Evolutionary conservation across 202 grass and related monocot species (phyloP).

Genomic region (Zizania palustris): DNA sequence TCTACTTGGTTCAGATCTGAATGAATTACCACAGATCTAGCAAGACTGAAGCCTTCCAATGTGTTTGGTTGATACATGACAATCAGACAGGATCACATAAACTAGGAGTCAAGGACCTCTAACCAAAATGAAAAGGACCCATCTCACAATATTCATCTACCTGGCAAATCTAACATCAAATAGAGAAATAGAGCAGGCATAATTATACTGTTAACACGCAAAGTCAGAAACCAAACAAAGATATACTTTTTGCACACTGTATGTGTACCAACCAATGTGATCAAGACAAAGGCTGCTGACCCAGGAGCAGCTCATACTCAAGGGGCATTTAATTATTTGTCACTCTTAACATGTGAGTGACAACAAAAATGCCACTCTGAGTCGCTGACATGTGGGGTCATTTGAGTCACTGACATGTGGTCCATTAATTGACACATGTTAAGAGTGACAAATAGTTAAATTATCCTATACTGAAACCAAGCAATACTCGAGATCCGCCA

Average conservation of each 20-base stretch:
- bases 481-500: constrained; percentile 34
- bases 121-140: constrained; percentile 44
- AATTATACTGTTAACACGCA: neutral
- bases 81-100: constrained; percentile 27
- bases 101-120: constrained; percentile 3
- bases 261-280: constrained; percentile 1
- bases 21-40: constrained; percentile 18
- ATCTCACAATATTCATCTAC: constrained; percentile 33
- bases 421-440: too few relatives aligned
- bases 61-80: constrained; percentile 17
- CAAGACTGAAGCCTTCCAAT: neutral
- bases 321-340: too few relatives aligned
- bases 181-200: neutral
- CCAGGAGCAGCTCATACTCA: neutral
- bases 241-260: neutral
- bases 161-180: constrained; percentile 9
- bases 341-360: too few relatives aligned
- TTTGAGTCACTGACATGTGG: too few relatives aligned
- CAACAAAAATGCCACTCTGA: too few relatives aligned
- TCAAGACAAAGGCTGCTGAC: neutral
- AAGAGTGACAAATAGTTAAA: too few relatives aligned
- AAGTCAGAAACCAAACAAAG: neutral
- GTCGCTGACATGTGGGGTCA: too few relatives aligned
- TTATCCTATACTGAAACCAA: too few relatives aligned
- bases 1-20: constrained; percentile 33